These are phyloP conservation scores for Chaetomidium leptoderma DNA, from an alignment of 495 filamentous ascomycete species.

Conservation along the genomic window DNA sequence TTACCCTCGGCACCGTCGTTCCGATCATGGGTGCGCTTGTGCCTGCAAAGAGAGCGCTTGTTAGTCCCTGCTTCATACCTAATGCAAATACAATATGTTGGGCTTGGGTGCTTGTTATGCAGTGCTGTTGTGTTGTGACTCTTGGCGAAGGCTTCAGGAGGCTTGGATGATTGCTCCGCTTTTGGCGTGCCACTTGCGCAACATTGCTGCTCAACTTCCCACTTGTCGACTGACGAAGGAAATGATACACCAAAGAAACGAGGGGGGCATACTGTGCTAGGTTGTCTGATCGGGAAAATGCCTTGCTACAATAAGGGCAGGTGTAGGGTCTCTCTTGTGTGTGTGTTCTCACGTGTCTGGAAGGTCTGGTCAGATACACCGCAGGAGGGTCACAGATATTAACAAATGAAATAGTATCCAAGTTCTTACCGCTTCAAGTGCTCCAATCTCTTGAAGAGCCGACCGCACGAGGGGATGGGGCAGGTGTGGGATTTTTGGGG, in stretches of 20 bases:
- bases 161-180: conserved; percentile 22
- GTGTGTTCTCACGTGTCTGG: conserved; percentile 96
- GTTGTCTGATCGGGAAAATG: conserved; percentile 96
- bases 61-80: conserved; percentile 30
- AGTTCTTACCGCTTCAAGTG: conserved; percentile 92
- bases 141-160: conserved; percentile 20
- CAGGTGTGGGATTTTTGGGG: conserved; percentile 97
- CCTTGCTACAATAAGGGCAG: conserved; percentile 96
- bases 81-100: conserved; percentile 18
- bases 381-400: conserved; percentile 31
- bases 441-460: conserved; percentile 97
- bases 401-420: conserved; percentile 45
- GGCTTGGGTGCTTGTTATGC: conserved; percentile 33
- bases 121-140: conserved; percentile 27
- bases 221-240: conserved; percentile 30
- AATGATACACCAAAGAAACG: conserved; percentile 32
- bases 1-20: conserved; percentile 65
- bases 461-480: conserved; percentile 96
- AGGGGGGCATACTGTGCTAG: conserved; percentile 80
- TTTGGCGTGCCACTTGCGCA: conserved; percentile 36
- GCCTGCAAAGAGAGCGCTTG: conserved; percentile 50
- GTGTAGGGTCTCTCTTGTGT: conserved; percentile 98
- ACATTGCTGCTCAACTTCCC: conserved; percentile 25
- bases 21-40: conserved; percentile 91
- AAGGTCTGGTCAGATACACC: conserved; percentile 55